These are phyloP conservation scores for Coemansia sp. DNA, from an alignment of 192 early-diverging fungal genomes.

Conservation along the genomic window DNA sequence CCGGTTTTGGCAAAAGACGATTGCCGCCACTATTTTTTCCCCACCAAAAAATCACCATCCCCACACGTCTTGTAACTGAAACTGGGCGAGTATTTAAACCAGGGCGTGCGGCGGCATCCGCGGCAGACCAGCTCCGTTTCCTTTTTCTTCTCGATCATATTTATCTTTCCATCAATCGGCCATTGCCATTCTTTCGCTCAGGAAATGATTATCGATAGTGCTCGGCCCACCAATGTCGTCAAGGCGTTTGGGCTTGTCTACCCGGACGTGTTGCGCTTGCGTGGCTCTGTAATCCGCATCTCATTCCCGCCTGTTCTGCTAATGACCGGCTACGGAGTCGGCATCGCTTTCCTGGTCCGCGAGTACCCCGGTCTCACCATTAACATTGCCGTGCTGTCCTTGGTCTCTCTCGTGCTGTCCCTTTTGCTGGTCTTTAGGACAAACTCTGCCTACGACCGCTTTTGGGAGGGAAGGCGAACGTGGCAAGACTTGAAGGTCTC, in stretches of 20 bases:
- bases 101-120: too few relatives aligned
- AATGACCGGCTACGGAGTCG: constrained; percentile 53
- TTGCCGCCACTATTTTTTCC: too few relatives aligned
- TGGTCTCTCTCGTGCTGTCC: constrained; percentile 56
- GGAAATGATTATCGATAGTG: constrained; percentile 51
- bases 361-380: constrained; percentile 37
- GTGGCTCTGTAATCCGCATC: constrained; percentile 55
- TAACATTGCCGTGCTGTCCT: constrained; percentile 42
- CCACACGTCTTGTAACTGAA: too few relatives aligned
- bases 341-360: constrained; percentile 50
- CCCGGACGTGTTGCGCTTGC: constrained; percentile 47
- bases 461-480: constrained; percentile 82
- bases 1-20: too few relatives aligned
- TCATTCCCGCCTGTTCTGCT: constrained; percentile 35
- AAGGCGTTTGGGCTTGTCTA: constrained; percentile 33
- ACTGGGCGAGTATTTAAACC: too few relatives aligned
- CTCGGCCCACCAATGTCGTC: constrained; percentile 31
- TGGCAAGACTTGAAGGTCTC: constrained; percentile 75
- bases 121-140: too few relatives aligned
- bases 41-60: too few relatives aligned
- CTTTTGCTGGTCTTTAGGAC: constrained; percentile 63
- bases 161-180: constrained; percentile 8
- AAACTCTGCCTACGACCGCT: constrained; percentile 68
- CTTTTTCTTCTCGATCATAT: not conserved
- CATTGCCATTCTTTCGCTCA: not conserved